Conservation (phyloP, 163 green algal species). For the Chlorella variabilis region DNA sequence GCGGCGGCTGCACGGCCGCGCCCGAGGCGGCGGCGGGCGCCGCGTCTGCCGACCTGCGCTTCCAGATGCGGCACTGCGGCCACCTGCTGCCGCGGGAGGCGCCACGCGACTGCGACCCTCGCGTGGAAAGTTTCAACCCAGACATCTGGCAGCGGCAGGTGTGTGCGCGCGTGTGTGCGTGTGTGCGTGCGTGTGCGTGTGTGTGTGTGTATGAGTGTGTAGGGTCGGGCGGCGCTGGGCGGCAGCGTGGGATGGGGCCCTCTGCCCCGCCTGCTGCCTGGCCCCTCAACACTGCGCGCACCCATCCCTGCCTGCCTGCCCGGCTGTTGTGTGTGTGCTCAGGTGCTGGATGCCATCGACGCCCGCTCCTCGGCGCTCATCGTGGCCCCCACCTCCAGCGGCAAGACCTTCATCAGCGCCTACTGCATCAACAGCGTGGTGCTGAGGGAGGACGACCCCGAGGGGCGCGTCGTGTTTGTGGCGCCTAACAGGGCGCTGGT, state of each 20-base stretch:
- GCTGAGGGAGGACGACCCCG: background rate
- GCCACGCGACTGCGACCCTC: conserved; percentile 15
- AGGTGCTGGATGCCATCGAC: conserved; percentile 63
- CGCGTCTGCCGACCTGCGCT: too few species aligned
- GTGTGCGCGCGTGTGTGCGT: background rate
- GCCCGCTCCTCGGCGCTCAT: conserved; percentile 49
- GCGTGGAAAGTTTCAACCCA: conserved; percentile 55
- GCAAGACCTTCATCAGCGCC: conserved; percentile 70
- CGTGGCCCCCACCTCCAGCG: conserved; percentile 58
- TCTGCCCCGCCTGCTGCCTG: too few species aligned
- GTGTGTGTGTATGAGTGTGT: too few species aligned
- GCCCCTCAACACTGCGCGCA: too few species aligned
- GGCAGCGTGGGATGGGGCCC: too few species aligned
- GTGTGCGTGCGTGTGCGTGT: conserved; percentile 29
- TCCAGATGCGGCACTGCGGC: conserved; percentile 54
- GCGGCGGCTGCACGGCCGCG: too few species aligned
- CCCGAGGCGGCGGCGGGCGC: too few species aligned
- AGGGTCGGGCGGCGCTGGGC: too few species aligned
- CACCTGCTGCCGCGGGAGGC: conserved; percentile 45
- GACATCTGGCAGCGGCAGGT: conserved; percentile 60
- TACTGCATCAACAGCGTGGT: conserved; percentile 62
- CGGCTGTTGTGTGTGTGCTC: background rate
- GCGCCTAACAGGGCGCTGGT: conserved; percentile 65
- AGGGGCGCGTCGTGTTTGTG: conserved; percentile 47
- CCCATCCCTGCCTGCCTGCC: too few species aligned